Evolutionary conservation across 2,329 filamentous ascomycete species (phyloP).

Genomic region (Herpotrichia juniperi): DNA sequence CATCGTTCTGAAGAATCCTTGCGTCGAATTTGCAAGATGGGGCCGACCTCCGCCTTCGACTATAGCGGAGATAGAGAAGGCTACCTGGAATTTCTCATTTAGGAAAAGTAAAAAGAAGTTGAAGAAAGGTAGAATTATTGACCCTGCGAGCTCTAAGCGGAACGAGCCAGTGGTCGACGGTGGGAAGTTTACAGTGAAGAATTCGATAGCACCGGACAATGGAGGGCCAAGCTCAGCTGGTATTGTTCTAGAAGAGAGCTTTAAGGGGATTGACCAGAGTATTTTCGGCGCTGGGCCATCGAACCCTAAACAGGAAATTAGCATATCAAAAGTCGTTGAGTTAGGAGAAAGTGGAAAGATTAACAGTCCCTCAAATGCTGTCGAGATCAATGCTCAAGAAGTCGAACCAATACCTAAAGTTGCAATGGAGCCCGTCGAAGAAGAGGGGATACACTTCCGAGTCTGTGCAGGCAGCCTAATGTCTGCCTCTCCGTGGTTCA

Average conservation of each 20-base stretch:
- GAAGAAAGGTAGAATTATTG: too few species aligned
- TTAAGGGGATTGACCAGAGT: neutral
- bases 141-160: too few species aligned
- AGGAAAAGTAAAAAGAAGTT: too few species aligned
- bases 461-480: conserved; percentile 16
- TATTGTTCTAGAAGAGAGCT: too few species aligned
- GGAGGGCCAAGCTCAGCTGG: too few species aligned
- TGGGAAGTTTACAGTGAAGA: too few species aligned
- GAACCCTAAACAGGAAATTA: neutral
- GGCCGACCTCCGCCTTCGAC: neutral
- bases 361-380: neutral
- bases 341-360: neutral
- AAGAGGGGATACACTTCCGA: conserved; percentile 5
- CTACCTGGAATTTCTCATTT: neutral
- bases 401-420: neutral
- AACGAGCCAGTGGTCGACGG: too few species aligned
- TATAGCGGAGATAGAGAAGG: neutral
- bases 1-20: conserved; percentile 8
- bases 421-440: neutral
- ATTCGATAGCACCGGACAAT: too few species aligned
- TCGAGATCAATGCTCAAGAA: neutral
- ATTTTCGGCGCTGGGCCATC: neutral
- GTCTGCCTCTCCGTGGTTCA: conserved; percentile 9
- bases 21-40: conserved; percentile 4
- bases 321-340: neutral